Evolutionary conservation across 257 asterid species (phyloP), one percentile per base, ranked within the genome.

Genomic region (Salvia hispanica): DNA sequence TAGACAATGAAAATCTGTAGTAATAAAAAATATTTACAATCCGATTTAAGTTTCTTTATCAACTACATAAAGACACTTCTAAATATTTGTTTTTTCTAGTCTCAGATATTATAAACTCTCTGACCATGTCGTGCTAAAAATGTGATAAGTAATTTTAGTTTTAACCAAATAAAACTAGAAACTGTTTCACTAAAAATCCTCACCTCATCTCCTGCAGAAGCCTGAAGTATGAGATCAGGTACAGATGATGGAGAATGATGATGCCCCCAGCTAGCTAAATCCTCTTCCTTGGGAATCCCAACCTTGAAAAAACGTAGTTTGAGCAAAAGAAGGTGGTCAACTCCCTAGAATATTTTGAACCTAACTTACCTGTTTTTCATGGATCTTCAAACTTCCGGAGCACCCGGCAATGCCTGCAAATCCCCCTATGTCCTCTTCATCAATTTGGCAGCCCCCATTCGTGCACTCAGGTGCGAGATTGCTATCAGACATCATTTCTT

Each of bases 161-260:
- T 72, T 18, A 25, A 44, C 40, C 21, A 56, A 48, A 69, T 13
- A 21, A 48, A 55, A 63, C 13, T 28, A 40, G 28, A 70, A 72
- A 73, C 18, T 14, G 56, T 21, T 67, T 31, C 14, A 14, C 31
- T 40, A 16, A 57, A 54, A 74, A 74, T 58, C 45, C 80, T 81
- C 50, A 90, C 99, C 95, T 90, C 99, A 58, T 93, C 81, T 67
- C 96, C 99, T 28, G 99, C 97, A 31, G 97, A 83, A 74, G 95
- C 87, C 86, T 86, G 97, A 63, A 93, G 79, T 69, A 93, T 78
- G 73, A 70, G 62, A 81, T 90, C 99, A 79, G 99, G 97, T 33
- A 93, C 92, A 33, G 99, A 79, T 53, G 88, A 80, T 56, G 99
- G 95, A 63, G 50, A 78, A 62, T 80, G 80, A 74, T 93, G 97